Percentiles rank a stretch among this genome's conserved stretches.
phyloP scores from a whole-genome alignment of 768 basidiomycete genomes.

The Auriscalpium microsporum region DNA sequence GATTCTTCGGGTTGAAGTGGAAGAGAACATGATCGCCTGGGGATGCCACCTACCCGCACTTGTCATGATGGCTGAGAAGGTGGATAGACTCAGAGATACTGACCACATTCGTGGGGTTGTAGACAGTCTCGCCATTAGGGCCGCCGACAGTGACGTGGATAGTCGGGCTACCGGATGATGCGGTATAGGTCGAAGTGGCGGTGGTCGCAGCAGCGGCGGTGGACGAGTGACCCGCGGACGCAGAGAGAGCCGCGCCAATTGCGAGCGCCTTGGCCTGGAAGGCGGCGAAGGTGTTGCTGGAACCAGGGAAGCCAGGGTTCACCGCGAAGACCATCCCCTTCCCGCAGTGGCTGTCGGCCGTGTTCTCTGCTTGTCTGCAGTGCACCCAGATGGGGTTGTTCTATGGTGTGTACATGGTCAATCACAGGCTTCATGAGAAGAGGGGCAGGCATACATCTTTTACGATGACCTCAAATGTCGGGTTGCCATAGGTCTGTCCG shows the following conservation, averaged over 20 bases:
- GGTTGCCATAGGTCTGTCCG: neutral
- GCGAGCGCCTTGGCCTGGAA: conserved; percentile 5
- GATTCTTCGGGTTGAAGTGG: conserved; percentile 22
- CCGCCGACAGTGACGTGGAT: conserved; percentile 3
- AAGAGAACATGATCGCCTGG: conserved; percentile 18
- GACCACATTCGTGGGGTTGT: conserved; percentile 2
- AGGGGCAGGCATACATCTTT: conserved; percentile 11
- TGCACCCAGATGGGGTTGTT: conserved; percentile 19
- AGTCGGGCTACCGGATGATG: too few relatives aligned
- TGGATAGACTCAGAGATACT: neutral
- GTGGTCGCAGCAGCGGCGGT: conserved; percentile 7
- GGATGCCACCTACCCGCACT: neutral
- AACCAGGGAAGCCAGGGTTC: conserved; percentile 14
- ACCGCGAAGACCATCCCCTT: conserved; percentile 24
- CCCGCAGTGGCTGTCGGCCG: conserved; percentile 13
- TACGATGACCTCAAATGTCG: conserved; percentile 18
- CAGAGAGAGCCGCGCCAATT: neutral
- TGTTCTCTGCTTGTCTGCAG: conserved; percentile 15
- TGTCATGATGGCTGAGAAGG: neutral
- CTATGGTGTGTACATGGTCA: neutral
- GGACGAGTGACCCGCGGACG: conserved; percentile 23
- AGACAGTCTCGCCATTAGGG: neutral
- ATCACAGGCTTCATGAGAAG: too few relatives aligned
- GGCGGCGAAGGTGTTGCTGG: neutral
- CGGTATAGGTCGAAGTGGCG: conserved; percentile 13